Base-by-base conservation (phyloP, 768 basidiomycete species). In the Imleria badia region DNA sequence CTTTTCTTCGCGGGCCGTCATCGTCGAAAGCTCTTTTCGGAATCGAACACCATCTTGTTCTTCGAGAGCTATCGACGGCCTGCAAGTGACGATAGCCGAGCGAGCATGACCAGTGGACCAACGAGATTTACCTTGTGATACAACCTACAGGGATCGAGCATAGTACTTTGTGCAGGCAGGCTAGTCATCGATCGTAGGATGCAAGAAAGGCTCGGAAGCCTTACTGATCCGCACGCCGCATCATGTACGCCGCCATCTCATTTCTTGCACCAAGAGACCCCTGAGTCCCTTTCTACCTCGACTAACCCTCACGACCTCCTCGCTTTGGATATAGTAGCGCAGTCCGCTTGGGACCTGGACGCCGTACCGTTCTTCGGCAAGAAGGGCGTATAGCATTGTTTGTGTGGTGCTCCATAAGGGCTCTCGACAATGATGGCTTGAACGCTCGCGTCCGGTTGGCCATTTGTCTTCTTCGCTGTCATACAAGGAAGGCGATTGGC, bases 391-490 rank as follows among this genome's bases (percentile, higher is more conserved):
- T 5, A 99, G 74, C 87, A 98, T 94, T 1, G 97, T 99, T 72
- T 99, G 97, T 0, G 97, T 97, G 88, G 70, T 98, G 96, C 60
- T 96, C 94, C 83, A 94, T 85, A 33, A 55, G 65, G 75, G 26
- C 70, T 70, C 48, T 85, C 84, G 8, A 78, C 70, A 41, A 94
- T 78, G 31, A 84, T 69, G 0, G 83, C 83, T 57, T 90, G 78
- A 2, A 98, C 84, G 2, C 89, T 93, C 2, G 90, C 96, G 62
- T 99, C 97, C 20, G 98, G 75, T 72, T 98, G 93, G 95, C 89
- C 92, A 97, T 59, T 98, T 96, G 60, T 98, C 94, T 67, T 99
- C 97, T 75, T 99, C 97, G 40, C 96, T 80, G 53, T 94, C 94
- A 57, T 92, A 81, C 6, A 97, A 72, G 30, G 85, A 76, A 6